Conservation (phyloP, 768 basidiomycete species). For the Pluteus cervinus region DNA sequence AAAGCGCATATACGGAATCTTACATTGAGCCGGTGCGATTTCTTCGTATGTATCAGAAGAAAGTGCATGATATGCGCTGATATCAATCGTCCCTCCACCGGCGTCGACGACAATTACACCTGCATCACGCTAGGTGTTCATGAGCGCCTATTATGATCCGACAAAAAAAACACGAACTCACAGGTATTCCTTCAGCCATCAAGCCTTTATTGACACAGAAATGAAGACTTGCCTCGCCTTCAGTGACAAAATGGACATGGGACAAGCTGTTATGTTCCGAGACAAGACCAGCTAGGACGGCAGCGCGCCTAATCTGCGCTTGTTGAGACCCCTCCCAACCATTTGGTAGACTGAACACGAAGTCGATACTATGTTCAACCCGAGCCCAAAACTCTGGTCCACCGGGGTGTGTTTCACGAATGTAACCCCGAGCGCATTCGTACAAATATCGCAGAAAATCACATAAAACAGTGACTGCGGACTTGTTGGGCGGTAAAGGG, state of each 20-base stretch:
- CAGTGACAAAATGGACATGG: no score
- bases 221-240: constrained; percentile 5
- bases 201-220: constrained; percentile 3
- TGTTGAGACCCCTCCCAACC: constrained; percentile 7
- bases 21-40: constrained; percentile 40
- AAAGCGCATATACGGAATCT: neutral
- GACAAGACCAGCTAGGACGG: constrained; percentile 3
- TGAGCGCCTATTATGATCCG: no score
- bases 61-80: constrained; percentile 46
- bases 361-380: constrained; percentile 5
- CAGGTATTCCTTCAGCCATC: no score
- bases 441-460: constrained; percentile 39
- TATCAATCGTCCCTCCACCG: constrained; percentile 57
- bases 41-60: constrained; percentile 37
- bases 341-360: constrained; percentile 5
- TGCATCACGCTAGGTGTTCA: no score
- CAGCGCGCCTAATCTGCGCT: constrained; percentile 5
- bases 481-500: constrained; percentile 27
- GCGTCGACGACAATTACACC: constrained; percentile 53
- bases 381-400: constrained; percentile 24
- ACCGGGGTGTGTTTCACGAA: constrained; percentile 30
- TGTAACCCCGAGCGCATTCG: constrained; percentile 27
- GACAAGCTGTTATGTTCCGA: constrained; percentile 3
- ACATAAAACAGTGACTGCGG: constrained; percentile 27
- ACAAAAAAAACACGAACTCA: no score